Conservation (phyloP, 805 yeast species). For the Brettanomyces anomalus region DNA sequence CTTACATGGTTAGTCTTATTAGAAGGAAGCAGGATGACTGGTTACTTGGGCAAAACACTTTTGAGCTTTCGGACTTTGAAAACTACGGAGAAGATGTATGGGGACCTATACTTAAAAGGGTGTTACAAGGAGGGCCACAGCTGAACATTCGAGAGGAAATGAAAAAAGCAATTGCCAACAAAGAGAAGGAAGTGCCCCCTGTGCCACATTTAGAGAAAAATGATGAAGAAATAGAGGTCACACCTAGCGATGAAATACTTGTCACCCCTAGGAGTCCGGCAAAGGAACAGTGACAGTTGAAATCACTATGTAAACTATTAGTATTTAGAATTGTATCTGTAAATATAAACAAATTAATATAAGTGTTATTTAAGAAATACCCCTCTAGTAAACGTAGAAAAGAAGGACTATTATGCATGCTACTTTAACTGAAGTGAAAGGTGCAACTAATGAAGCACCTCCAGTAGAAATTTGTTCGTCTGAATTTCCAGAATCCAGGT, state of each 20-base stretch:
- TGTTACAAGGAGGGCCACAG: slow-evolving; percentile 37
- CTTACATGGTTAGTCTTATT: slow-evolving; percentile 79
- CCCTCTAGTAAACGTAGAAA: no score
- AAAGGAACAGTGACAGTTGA: no score
- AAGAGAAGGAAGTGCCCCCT: slow-evolving; percentile 12
- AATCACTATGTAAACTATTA: no score
- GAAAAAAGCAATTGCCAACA: slow-evolving; percentile 12
- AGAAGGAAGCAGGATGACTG: slow-evolving; percentile 78
- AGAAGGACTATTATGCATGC: no score
- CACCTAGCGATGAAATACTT: no score
- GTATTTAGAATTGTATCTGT: no score
- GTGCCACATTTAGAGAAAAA: no score
- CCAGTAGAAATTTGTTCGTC: background rate
- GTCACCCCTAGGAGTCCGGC: no score
- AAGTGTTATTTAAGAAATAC: no score
- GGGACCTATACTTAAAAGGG: slow-evolving; percentile 54
- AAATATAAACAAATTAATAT: no score
- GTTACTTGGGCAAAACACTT: slow-evolving; percentile 63
- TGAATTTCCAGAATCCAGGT: background rate
- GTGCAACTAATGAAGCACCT: background rate
- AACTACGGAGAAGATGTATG: slow-evolving; percentile 54
- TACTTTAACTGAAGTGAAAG: background rate
- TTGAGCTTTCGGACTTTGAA: slow-evolving; percentile 58
- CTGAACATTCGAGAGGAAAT: slow-evolving; percentile 32
- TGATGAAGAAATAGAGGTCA: no score